phyloP scores from a whole-genome alignment of 768 basidiomycete species.

The Leccinum subgranulosum region DNA sequence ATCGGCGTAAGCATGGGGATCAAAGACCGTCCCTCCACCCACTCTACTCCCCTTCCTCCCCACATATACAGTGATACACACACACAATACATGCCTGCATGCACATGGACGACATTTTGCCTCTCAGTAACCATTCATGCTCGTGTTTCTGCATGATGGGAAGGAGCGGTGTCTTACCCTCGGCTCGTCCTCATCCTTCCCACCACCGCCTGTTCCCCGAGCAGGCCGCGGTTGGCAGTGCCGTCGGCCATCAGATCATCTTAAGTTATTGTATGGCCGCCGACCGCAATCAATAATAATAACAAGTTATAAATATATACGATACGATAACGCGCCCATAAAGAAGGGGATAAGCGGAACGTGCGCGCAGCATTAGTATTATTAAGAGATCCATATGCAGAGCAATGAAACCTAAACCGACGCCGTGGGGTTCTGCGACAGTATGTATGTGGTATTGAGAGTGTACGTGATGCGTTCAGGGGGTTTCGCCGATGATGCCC shows the following conservation, averaged over 20 bases:
- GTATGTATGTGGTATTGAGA: slow-evolving; percentile 51
- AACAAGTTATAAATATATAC: background rate
- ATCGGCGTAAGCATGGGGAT: slow-evolving; percentile 9
- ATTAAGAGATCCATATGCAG: slow-evolving; percentile 56
- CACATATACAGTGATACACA: background rate
- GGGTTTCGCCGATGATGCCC: slow-evolving; percentile 51
- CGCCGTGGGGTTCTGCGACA: slow-evolving; percentile 43
- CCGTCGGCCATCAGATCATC: slow-evolving; percentile 4
- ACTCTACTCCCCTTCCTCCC: background rate
- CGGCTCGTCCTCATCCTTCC: slow-evolving; percentile 1
- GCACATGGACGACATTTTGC: slow-evolving; percentile 12
- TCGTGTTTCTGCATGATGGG: slow-evolving; percentile 14
- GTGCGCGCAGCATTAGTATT: slow-evolving; percentile 47
- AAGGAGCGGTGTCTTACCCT: slow-evolving; percentile 24
- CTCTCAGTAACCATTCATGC: slow-evolving; percentile 5
- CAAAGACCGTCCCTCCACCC: background rate
- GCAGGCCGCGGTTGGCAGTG: slow-evolving; percentile 4
- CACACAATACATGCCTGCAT: slow-evolving; percentile 1
- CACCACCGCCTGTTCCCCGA: slow-evolving; percentile 9
- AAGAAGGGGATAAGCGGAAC: slow-evolving; percentile 33
- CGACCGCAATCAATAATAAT: slow-evolving; percentile 31
- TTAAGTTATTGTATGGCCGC: slow-evolving; percentile 7
- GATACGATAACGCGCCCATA: slow-evolving; percentile 2
- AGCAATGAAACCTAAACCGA: slow-evolving; percentile 56
- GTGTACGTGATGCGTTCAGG: slow-evolving; percentile 52